Conservation (phyloP, 2,329 filamentous ascomycete genomes). For the Fusarium vanettenii region DNA sequence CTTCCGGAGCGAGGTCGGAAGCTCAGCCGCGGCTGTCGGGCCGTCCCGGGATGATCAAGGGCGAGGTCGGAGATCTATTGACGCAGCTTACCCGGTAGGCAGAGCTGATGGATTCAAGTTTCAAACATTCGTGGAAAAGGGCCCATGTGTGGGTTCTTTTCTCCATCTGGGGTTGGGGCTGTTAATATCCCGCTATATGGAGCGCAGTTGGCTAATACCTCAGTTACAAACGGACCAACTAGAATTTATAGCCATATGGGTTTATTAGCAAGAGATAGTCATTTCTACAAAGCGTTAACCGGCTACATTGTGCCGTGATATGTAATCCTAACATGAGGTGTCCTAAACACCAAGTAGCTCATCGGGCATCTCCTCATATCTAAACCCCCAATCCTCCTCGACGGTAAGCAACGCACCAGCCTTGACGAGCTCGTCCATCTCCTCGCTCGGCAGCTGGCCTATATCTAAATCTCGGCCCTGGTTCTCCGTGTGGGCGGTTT, state of each 20-base stretch:
- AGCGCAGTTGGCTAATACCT: not conserved
- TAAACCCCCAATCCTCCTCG: constrained; percentile 50
- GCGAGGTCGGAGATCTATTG: not conserved
- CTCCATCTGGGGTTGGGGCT: not conserved
- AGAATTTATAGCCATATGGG: not conserved
- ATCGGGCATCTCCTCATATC: constrained; percentile 46
- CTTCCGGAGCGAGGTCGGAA: not conserved
- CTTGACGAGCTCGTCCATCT: constrained; percentile 32
- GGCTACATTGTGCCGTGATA: not conserved
- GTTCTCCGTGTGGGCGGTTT: constrained; percentile 42
- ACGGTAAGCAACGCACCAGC: constrained; percentile 46
- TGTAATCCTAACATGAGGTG: not conserved
- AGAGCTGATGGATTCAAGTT: not conserved
- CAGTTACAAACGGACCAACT: not conserved
- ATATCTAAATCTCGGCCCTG: constrained; percentile 45
- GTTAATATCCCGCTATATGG: not conserved
- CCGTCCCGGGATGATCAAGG: not conserved
- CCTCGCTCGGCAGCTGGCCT: constrained; percentile 28
- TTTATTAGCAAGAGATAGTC: not conserved
- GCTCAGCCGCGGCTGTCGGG: not conserved
- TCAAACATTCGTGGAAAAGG: not conserved
- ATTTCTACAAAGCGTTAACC: not conserved
- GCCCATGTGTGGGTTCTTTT: not conserved
- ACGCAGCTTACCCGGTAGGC: not conserved
- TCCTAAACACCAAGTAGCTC: not conserved